Base-by-base conservation (phyloP, 1,284 basidiomycete species). In the Leccinum ponderosum region DNA sequence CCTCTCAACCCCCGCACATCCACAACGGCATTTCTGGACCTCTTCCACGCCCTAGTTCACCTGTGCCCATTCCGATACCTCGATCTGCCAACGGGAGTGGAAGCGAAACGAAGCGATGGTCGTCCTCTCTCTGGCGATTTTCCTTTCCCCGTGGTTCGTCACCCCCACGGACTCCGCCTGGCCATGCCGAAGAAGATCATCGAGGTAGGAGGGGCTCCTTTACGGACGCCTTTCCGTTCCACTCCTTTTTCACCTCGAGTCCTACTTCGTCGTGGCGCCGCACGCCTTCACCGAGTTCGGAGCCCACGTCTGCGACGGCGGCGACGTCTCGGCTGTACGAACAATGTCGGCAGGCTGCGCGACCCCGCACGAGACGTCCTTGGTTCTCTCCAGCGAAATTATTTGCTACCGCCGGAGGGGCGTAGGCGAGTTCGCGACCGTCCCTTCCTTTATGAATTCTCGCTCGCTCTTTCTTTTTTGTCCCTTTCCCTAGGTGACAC, bases 341-440 rank as follows among this genome's bases (percentile, higher is more conserved):
- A 50, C 73, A 72, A 39, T 77, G 75, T 68, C 75, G 77, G 47
- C 76, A 73, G 65, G 74, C 77, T 57, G 70, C 76, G 63, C 76
- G 81, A 56, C 72, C 81, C 72, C 81, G 83, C 62, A 78, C 82
- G 54, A 78, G 81, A 68, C 80, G 84, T 51, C 77, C 80, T 68
- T 87, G 85, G 85, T 84, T 86, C 70, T 83, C 83, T 63, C 81
- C 83, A 25, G 78, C 78, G 64, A 82, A 80, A 75, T 69, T 87
- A 63, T 83, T 86, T 65, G 71, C 82, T 54, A 77, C 77, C n/a
- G 69, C 76, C 54, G 72, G 79, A 52, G 76, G 73, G 20, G 76
- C 77, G 62, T 78, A 75, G 72, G 70, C 60, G 51, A 58, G 47
- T 48, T 60, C 53, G 42, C 56, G 4, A 44, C 12, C 35, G 53